Base-by-base conservation (phyloP, 257 asterid genomes). In the Solanum chmielewskii region DNA sequence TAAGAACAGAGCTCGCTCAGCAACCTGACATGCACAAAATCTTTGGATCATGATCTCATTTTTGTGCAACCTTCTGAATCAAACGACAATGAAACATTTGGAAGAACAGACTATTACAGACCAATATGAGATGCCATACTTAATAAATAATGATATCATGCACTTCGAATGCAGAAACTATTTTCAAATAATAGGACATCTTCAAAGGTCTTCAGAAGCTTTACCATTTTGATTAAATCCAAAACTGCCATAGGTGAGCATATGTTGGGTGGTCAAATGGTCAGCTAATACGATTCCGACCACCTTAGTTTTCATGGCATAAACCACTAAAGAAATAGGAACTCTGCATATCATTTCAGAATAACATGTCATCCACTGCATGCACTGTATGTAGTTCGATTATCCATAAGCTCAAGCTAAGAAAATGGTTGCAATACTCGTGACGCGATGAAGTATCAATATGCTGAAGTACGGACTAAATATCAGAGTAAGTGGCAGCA, bases 1-100 rank as follows among this genome's bases (percentile, higher is more conserved):
- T 93, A 92, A 93, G 92, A 95, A 96, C 88, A 95, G 99, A 60
- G 99, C 98, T 39, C 96, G 90, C 84, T 96, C 98, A 73, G 99
- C 96, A 81, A 96, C 99, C 99, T 96, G 94, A 86, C 90, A 85
- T 31, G 49, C 66, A 88, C 68, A 77, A 71, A 85, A 33, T 11
- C 47, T 85, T 69, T 47, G 35, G 27, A 21, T 84, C 15, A 77
- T 76, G n/a, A 4, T 14, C 23, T 47, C 84, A 80, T 80, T 47
- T 44, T 27, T 16, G 6, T 80, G 44, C 85, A 47, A 80, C 44
- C 68, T 80, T 80, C 42, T 18, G 68, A 80, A 78, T n/a, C 41
- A 45, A 74, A 29, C 16, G 14, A 45, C 64, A 27, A 78, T 27
- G 66, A 45, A 78, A 27, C 84, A 45, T 78, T 78, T 13, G 39